Evolutionary conservation across 352 stramenopile species (phyloP), one percentile per base, ranked within the genome.

Genomic region (Globisporangium alternatum): DNA sequence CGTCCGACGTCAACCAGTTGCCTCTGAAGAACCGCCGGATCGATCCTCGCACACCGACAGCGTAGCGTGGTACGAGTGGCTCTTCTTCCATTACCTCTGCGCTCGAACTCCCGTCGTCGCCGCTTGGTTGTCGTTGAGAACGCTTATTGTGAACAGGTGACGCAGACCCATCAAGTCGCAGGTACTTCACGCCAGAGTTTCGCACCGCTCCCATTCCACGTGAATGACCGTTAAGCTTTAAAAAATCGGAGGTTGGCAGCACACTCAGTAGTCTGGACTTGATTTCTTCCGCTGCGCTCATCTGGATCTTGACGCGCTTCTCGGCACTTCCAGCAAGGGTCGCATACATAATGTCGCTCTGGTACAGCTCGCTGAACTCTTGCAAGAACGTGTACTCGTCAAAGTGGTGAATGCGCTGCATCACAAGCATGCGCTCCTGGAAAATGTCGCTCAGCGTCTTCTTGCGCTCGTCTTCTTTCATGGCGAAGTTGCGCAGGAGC

Each of bases 391-490:
- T 69, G 60, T 89, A 89, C 64, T 90, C 83, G 60, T 95, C 84
- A 51, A 90, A 91, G 58, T 86, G 77, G 45, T 92, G 84, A 21
- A 93, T 75, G 7, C 82, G 75, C 58, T 93, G 81, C 77, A 93
- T 90, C 15, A 76, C 78, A 28, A 91, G 78, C 82, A 95, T 86
- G 2, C 83, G 79, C 25, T 93, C 77, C 69, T 91, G 81, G 44
- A 95, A 95, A 6, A 89, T 63, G 43, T 83, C 76, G 56, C 78
- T 86, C 13, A 95, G 60, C 0, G 74, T 91, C 61, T 81, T 86
- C 52, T 82, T 77, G 12, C 88, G 75, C 62, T 93, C 86, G 44
- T 96, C 86, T 48, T 89, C 83, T 64, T 93, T 95, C 81, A 95
- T 88, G 3, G 80, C 84, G 30, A 96, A 96, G 59, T 92, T 90